Evolutionary conservation across 306 rosid species (phyloP), one percentile per base, ranked within the genome.

Genomic region (Prunus padus): DNA sequence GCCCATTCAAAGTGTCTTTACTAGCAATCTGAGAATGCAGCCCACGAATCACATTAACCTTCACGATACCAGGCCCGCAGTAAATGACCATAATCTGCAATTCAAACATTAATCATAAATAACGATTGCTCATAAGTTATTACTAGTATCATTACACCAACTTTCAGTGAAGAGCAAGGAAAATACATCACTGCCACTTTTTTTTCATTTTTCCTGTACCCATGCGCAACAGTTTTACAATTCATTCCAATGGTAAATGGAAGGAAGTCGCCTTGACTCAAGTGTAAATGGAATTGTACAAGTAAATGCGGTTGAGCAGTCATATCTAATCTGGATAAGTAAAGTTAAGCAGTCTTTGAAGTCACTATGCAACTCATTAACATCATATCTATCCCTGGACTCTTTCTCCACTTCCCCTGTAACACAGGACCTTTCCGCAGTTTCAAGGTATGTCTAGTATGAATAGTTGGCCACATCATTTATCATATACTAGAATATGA

Each of bases 21-120:
- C 90, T 89, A 6, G 81, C 78, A 81, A 92, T 88, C 80, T 89
- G 97, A 45, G 83, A 75, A 9, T 18, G 80, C 82, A 81, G 88
- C 79, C 68, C 63, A 46, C 99, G 85, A 16, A 95, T 56, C 7
- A 9, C 72, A 78, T 78, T 88, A 63, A 95, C 86, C 73, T 95
- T 95, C 2, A 92, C 93, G 13, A 73, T 44, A 71, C 87, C 82
- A 5, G 85, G 81, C 26, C 91, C 95, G 75, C 88, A 84, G 79
- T 89, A 95, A 55, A 85, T 59, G 11, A 95, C 96, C 51, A 95
- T 79, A 51, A 95, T 66, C 97, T 94, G 89, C 88, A 84, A 79
- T 51, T 37, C 57, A 72, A 51, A 42, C 26, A 28, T 11, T 13
- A 37, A 26, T 57, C 20, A 75, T 49, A 16, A 73, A 76, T 69